phyloP scores from a whole-genome alignment of 2,329 filamentous ascomycete species.

The Pestalotiopsis sp. region DNA sequence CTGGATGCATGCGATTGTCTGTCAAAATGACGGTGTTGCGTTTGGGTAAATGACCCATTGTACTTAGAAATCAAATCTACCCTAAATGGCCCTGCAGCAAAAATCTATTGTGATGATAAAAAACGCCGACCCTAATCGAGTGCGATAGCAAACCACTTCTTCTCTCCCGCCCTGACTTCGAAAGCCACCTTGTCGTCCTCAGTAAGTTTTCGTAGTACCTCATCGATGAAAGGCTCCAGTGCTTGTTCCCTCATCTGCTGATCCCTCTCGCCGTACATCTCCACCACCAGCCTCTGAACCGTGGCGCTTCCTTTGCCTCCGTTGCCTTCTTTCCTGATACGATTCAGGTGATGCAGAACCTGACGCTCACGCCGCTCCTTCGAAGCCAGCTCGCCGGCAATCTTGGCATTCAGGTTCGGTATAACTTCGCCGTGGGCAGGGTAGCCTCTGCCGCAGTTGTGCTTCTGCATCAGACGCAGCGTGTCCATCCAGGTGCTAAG shows the following conservation, averaged over 20 bases:
- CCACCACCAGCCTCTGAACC: slow-evolving; percentile 42
- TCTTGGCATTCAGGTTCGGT: slow-evolving; percentile 69
- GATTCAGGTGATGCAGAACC: slow-evolving; percentile 62
- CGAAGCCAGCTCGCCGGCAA: slow-evolving; percentile 80
- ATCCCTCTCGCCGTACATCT: slow-evolving; percentile 40
- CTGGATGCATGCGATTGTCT: not conserved
- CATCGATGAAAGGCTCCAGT: slow-evolving; percentile 44
- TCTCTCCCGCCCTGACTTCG: slow-evolving; percentile 34
- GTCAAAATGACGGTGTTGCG: not conserved
- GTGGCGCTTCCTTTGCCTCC: slow-evolving; percentile 36
- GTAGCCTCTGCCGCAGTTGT: slow-evolving; percentile 70
- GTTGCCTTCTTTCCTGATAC: slow-evolving; percentile 14
- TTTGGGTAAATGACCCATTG: not conserved
- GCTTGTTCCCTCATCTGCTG: slow-evolving; percentile 38
- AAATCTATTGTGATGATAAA: not conserved
- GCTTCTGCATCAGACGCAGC: slow-evolving; percentile 65
- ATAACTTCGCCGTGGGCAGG: slow-evolving; percentile 84
- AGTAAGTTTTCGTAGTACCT: slow-evolving; percentile 44
- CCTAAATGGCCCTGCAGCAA: not conserved
- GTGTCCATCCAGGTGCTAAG: slow-evolving; percentile 68
- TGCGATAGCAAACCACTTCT: slow-evolving; percentile 38
- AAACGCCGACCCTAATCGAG: not conserved
- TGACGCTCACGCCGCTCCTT: slow-evolving; percentile 77
- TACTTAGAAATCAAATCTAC: not conserved
- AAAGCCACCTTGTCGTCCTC: slow-evolving; percentile 46